Conservation (phyloP, 73 alveolate species). For the Paramecium sonneborni region DNA sequence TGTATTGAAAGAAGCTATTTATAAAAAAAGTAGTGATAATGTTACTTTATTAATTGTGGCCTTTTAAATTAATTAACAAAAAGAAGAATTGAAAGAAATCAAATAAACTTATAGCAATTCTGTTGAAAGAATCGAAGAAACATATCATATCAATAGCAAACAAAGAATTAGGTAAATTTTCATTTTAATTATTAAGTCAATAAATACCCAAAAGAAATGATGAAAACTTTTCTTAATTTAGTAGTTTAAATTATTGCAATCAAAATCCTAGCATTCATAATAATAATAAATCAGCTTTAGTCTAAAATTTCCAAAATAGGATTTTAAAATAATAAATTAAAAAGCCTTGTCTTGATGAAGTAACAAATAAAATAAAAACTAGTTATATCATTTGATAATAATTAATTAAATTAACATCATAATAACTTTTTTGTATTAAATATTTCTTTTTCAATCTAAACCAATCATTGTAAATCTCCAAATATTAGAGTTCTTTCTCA, state of each 20-base stretch:
- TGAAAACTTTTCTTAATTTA: background rate
- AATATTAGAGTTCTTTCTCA: too few species aligned
- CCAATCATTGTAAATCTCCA: too few species aligned
- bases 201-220: background rate
- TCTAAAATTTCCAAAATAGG: background rate
- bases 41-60: conserved; percentile 94
- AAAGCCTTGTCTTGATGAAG: background rate
- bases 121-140: background rate
- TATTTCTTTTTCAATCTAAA: too few species aligned
- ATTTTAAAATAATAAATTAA: background rate
- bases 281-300: conserved; percentile 2
- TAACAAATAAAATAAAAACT: background rate
- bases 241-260: background rate
- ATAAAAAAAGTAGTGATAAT: conserved; percentile 91
- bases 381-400: conserved; percentile 2
- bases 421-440: too few species aligned
- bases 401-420: background rate
- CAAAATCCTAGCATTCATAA: background rate
- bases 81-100: background rate
- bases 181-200: background rate
- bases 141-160: background rate
- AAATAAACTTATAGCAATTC: conserved; percentile 4
- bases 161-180: background rate
- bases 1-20: conserved; percentile 87
- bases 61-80: conserved; percentile 40